Base-by-base conservation (phyloP, 73 alveolate genomes). In the Paramecium sonneborni region DNA sequence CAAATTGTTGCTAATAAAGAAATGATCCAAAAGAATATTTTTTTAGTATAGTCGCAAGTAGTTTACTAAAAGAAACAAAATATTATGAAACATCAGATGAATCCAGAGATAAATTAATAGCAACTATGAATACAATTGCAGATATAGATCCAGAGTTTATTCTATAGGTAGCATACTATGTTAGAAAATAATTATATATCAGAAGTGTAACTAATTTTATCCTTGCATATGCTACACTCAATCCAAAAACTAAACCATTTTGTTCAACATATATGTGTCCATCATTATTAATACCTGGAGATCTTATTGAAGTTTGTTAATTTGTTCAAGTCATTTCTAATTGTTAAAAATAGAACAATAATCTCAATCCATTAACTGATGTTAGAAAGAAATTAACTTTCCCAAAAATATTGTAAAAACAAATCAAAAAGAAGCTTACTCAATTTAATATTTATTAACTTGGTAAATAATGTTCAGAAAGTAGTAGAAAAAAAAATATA, bases 401-500 rank as follows among this genome's bases (percentile, higher is more conserved):
- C 74, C 68, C 44, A 41, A 41, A 41, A 43, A 41, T 41, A 8
- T 44, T 93, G 38, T 88, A 85, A 86, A 93, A 84, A n/a, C 52
- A 57, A 12, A 74, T 93, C 6, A 41, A 23, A 56, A 62, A 85
- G 57, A 92, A 92, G 18, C 85, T 93, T 41, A n/a, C 34, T 15
- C 67, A 91, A 57, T 93, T 93, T 28, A 37, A 35, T 11, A 38
- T 57, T 12, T 93, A 93, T 28, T 69, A 93, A 39, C 85, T 93
- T 32, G 96, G 95, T 20, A 93, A 93, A 85, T 85, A 93, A 28
- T 92, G 93, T 56, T 76, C 95, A 30, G 96, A 88, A 23, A 24
- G 88, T 20, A 44, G 76, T 55, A 76, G 90, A 30, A 88, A 70
- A 39, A 68, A 44, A 12, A 68, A 48, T 24, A 67, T 68, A 6